These are phyloP conservation scores for Erucastrum elatum DNA, from an alignment of 345 rosid species.

Conservation along the genomic window DNA sequence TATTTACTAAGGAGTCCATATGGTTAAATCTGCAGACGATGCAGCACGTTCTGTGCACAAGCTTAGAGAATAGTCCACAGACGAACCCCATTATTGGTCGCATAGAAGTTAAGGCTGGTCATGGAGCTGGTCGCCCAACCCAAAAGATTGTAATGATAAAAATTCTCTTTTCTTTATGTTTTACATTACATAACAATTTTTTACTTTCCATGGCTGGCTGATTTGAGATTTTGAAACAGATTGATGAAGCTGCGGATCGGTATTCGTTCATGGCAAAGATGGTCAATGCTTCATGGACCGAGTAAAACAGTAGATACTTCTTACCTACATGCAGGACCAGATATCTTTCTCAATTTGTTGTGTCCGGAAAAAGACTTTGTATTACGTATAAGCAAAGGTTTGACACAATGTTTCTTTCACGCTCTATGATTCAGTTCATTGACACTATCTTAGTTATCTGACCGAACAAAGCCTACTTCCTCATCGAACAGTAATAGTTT, in stretches of 20 bases:
- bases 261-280: conserved; percentile 82
- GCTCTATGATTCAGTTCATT: neutral
- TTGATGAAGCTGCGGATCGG: conserved; percentile 84
- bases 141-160: conserved; percentile 59
- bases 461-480: neutral
- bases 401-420: neutral
- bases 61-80: conserved; percentile 81
- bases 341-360: neutral
- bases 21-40: conserved; percentile 53
- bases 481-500: neutral
- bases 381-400: neutral
- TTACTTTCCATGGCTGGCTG: neutral
- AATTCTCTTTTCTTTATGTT: neutral
- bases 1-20: neutral
- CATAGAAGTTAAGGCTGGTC: conserved; percentile 90
- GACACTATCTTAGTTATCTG: neutral
- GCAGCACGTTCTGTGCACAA: conserved; percentile 74
- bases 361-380: neutral
- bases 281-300: conserved; percentile 69
- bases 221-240: conserved; percentile 44
- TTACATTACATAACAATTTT: neutral
- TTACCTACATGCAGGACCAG: neutral
- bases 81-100: conserved; percentile 84
- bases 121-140: conserved; percentile 91
- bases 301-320: conserved; percentile 31